phyloP scores from a whole-genome alignment of 257 asterid genomes.

The Solanum etuberosum region DNA sequence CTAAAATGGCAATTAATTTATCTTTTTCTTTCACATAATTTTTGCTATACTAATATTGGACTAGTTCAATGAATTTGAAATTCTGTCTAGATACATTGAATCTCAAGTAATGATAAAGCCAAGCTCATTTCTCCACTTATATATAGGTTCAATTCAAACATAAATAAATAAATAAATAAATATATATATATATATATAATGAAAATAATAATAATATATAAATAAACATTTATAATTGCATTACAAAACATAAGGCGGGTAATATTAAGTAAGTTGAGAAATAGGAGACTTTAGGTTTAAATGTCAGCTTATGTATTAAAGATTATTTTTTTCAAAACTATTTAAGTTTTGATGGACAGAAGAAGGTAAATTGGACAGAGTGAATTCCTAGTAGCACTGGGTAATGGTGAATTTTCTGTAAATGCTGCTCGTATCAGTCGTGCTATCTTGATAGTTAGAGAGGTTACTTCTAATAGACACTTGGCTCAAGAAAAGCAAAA shows the following conservation, averaged over 20 bases:
- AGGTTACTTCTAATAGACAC: no score
- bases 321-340: no score
- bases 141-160: neutral
- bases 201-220: neutral
- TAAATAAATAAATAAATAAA: no score
- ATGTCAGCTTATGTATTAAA: no score
- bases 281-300: no score
- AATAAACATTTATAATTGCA: no score
- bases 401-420: no score
- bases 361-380: constrained; percentile 11
- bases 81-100: constrained; percentile 13
- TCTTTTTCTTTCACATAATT: neutral
- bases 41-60: neutral
- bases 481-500: neutral
- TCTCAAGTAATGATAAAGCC: neutral
- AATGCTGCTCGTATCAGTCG: no score
- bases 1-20: neutral
- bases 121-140: neutral
- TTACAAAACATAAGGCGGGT: no score
- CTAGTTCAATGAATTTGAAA: constrained; percentile 11
- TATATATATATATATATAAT: neutral
- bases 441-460: neutral
- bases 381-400: neutral
- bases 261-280: no score
- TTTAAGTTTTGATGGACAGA: neutral